Evolutionary conservation across 2,329 filamentous ascomycete species (phyloP), one percentile per base, ranked within the genome.

Genomic region (Diaporthe ilicicola): DNA sequence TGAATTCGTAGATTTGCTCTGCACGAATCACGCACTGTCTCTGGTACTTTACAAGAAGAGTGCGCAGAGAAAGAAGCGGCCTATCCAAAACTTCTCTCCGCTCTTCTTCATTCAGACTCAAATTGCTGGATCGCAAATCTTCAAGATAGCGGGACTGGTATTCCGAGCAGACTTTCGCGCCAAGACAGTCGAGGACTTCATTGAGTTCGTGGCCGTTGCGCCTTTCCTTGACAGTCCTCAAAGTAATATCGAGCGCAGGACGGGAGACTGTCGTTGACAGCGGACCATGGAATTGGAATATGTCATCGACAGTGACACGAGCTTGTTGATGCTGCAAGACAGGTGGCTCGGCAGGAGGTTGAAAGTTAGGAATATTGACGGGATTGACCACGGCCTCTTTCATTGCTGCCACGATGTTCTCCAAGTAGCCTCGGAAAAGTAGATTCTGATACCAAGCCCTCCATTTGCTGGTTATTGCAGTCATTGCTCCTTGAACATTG

Each of bases 381-480:
- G 42, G 42, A 44, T 19, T 19, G 0, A 44, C 42, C n/a, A 19
- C 42, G 42, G 42, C 17, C 17, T 44, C 13, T 9, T 37, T 12
- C 12, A 66, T 53, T 17, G 37, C 19, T 9, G 46, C 24, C 34
- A 15, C 62, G 24, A 77, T 67, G 22, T 65, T 24, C 13, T 56
- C 13, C 10, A 81, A 68, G 66, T 80, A 79, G 4, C 69, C 4
- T 22, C 66, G 32, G 39, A 80, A 74, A 6, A 74, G 64, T 15
- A 62, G 54, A 61, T 80, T 80, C 24, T 77, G 69, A 55, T 73
- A 76, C 77, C 78, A 79, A 3, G n/a, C 65, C n/a, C 55, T 27
- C 34, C 78, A 76, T 8, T 46, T 70, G 19, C n/a, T 6, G 5
- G 50, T 54, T 32, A 73, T 73, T 0, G 27, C 2, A 10, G 17